These are phyloP conservation scores for Coemansia sp. DNA, from an alignment of 192 early-diverging fungal genomes.

Conservation along the genomic window DNA sequence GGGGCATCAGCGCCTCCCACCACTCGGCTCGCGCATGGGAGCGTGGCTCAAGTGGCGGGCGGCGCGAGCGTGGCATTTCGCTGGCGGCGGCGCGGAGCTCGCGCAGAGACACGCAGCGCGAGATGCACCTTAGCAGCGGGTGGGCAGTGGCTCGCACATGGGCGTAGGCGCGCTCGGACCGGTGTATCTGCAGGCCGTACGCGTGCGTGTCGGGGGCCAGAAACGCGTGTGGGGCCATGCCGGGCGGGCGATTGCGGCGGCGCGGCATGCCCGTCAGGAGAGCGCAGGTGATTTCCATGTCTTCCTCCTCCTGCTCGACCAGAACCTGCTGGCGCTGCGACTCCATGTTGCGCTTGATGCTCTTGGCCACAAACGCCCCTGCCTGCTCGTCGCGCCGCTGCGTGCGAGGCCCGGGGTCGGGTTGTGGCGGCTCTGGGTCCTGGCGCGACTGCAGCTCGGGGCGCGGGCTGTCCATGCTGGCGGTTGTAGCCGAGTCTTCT, in stretches of 20 bases:
- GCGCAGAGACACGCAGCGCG: conserved; percentile 36
- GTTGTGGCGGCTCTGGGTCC: neutral
- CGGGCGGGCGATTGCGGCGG: conserved; percentile 31
- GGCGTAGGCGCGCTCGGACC: conserved; percentile 35
- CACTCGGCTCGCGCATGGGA: conserved; percentile 27
- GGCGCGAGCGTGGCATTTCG: conserved; percentile 15
- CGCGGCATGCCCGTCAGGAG: conserved; percentile 44
- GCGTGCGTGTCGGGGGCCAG: conserved; percentile 35
- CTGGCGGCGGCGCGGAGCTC: conserved; percentile 27
- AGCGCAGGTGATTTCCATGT: conserved; percentile 34
- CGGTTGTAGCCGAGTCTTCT: conserved; percentile 40
- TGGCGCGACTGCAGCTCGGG: neutral
- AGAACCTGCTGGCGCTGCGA: conserved; percentile 53
- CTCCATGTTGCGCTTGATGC: conserved; percentile 50
- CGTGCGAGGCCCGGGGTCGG: neutral
- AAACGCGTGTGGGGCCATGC: conserved; percentile 40
- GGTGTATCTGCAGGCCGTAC: conserved; percentile 39
- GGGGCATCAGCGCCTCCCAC: conserved; percentile 50
- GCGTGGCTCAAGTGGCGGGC: conserved; percentile 21
- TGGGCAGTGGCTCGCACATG: conserved; percentile 30
- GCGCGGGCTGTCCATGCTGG: conserved; percentile 42
- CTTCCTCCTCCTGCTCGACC: conserved; percentile 44
- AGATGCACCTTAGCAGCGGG: conserved; percentile 46
- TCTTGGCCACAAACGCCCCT: conserved; percentile 18
- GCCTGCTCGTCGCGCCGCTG: conserved; percentile 12